phyloP scores from a whole-genome alignment of 768 basidiomycete species.

The Saitozyma podzolica region DNA sequence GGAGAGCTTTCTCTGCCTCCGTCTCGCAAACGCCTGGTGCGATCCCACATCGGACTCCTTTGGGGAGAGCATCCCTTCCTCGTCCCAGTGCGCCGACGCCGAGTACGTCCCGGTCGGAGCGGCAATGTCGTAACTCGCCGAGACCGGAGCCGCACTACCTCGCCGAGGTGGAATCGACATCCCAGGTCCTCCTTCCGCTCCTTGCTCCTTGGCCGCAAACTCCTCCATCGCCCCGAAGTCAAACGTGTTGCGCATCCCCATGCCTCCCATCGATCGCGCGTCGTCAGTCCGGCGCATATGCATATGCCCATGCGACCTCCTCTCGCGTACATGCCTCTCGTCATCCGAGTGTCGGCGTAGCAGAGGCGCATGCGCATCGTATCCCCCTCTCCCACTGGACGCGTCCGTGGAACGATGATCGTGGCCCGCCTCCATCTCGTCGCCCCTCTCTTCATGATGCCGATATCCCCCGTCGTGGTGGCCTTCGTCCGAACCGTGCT shows the following conservation, averaged over 20 bases:
- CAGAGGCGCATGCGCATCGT: constrained; percentile 29
- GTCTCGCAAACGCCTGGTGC: constrained; percentile 44
- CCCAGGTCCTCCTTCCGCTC: neutral
- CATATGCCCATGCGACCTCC: neutral
- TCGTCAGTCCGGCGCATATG: constrained; percentile 5
- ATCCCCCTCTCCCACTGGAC: constrained; percentile 3
- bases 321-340: neutral
- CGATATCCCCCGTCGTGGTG: constrained; percentile 10
- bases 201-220: constrained; percentile 40
- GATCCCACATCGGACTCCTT: constrained; percentile 19
- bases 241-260: constrained; percentile 27
- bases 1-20: constrained; percentile 82
- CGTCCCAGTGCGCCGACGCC: constrained; percentile 28
- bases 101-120: constrained; percentile 26
- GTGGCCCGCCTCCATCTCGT: constrained; percentile 15
- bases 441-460: constrained; percentile 11
- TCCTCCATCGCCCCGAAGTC: constrained; percentile 49
- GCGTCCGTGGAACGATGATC: neutral
- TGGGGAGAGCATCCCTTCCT: constrained; percentile 23
- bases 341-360: constrained; percentile 17
- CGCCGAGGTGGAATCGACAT: neutral
- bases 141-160: neutral
- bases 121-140: constrained; percentile 25
- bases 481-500: constrained; percentile 21
- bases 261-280: constrained; percentile 24